Conservation (phyloP, 2,329 filamentous ascomycete species). For the Lachnellula arida region DNA sequence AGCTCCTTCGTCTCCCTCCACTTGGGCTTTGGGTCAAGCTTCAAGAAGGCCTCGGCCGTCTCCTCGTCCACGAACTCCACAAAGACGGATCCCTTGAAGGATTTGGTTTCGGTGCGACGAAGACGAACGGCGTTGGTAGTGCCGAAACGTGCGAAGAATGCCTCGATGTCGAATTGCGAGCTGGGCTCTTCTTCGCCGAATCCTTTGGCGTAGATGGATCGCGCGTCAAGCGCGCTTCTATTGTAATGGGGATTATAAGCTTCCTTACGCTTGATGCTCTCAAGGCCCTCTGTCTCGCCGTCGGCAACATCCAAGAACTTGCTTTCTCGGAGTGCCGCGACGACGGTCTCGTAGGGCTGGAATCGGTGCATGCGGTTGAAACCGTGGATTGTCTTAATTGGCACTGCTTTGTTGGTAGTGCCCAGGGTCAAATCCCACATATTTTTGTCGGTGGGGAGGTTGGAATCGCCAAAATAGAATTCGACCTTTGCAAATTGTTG, state of each 20-base stretch:
- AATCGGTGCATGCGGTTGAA: constrained; percentile 98
- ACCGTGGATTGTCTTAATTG: constrained; percentile 69
- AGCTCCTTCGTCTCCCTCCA: constrained; percentile 74
- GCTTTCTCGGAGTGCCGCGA: constrained; percentile 78
- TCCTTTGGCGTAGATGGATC: constrained; percentile 88
- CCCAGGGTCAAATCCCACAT: constrained; percentile 76
- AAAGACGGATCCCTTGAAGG: constrained; percentile 96
- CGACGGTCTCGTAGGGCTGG: constrained; percentile 78
- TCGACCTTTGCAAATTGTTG: constrained; percentile 59
- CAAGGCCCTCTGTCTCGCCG: constrained; percentile 54
- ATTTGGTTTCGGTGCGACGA: constrained; percentile 64
- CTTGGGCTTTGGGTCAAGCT: constrained; percentile 72
- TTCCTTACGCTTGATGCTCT: constrained; percentile 72
- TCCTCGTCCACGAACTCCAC: constrained; percentile 85
- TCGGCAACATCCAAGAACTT: constrained; percentile 68
- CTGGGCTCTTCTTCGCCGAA: constrained; percentile 80
- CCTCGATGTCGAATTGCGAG: constrained; percentile 91
- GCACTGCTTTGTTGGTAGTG: constrained; percentile 73
- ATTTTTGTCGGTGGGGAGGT: constrained; percentile 84
- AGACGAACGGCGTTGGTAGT: constrained; percentile 79
- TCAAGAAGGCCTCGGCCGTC: constrained; percentile 73
- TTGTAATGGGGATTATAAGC: constrained; percentile 56
- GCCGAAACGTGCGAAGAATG: constrained; percentile 80
- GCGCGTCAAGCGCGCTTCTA: constrained; percentile 62
- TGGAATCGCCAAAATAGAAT: constrained; percentile 93